phyloP scores from a whole-genome alignment of 306 rosid genomes.

The Heteromeles arbutifolia region DNA sequence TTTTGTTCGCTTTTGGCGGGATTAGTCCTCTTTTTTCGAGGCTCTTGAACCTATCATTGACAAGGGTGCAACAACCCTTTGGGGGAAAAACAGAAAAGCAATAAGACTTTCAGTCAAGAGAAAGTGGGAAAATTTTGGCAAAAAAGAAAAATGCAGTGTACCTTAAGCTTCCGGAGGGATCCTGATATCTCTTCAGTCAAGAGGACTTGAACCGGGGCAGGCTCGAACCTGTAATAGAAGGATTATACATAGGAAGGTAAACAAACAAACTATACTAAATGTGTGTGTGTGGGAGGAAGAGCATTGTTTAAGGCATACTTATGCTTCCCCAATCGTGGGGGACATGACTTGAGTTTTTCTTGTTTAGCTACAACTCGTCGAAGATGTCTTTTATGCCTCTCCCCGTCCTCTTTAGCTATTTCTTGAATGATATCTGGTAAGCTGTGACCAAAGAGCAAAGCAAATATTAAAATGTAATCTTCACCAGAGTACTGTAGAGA shows the following conservation, averaged over 20 bases:
- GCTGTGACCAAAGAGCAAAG: constrained; percentile 30
- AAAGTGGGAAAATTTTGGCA: neutral
- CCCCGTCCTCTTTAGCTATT: constrained; percentile 68
- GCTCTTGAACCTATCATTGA: constrained; percentile 80
- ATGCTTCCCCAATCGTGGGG: constrained; percentile 84
- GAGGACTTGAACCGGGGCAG: constrained; percentile 83
- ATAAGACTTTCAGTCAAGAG: neutral
- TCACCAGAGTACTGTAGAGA: neutral
- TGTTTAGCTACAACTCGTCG: constrained; percentile 64
- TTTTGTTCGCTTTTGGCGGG: constrained; percentile 47
- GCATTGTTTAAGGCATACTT: constrained; percentile 39
- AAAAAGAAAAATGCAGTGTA: neutral
- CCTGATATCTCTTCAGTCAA: constrained; percentile 82
- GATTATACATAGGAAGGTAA: neutral
- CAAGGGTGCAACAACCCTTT: constrained; percentile 79
- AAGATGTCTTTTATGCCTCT: constrained; percentile 50
- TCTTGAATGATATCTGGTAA: constrained; percentile 58
- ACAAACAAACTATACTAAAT: neutral
- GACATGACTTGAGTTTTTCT: constrained; percentile 62
- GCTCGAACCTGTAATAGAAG: constrained; percentile 61
- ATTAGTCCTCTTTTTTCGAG: constrained; percentile 84
- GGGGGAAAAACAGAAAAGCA: constrained; percentile 9
- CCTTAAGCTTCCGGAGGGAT: constrained; percentile 85
- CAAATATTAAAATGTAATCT: neutral
- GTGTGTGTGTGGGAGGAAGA: neutral